Evolutionary conservation across 2,329 filamentous ascomycete species (phyloP), one percentile per base, ranked within the genome.

Genomic region (Aspergillus transmontanensis): DNA sequence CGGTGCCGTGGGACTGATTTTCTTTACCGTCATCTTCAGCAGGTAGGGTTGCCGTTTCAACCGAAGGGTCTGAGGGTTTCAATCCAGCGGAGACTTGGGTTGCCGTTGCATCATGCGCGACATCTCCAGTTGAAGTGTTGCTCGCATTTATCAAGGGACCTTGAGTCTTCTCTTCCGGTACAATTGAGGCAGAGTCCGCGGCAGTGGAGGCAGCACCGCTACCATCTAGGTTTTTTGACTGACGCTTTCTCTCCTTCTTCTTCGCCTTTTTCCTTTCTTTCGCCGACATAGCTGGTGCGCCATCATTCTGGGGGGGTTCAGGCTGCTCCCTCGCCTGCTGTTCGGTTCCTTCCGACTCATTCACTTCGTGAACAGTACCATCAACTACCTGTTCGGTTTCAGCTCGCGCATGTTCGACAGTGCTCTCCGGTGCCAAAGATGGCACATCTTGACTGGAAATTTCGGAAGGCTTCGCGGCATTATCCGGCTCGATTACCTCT

Each of bases 261-360:
- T 84, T 84, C 12, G 75, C 80, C 66, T 83, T 85, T 69, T 81
- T 79, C 64, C 79, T 82, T 61, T 72, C 71, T 57, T 80, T 75
- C 43, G 75, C 66, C 9, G 76, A 72, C 66, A 74, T 75, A 64
- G 69, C 72, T 30, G 72, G 71, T 39, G 57, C n/a, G 21, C 6
- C 14, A 4, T 75, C 70, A 16, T 65, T 59, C 48, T 72, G 69
- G 3, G 64, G 57, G 23, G 67, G 63, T 21, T 68, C 55, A 7
- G 60, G 54, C 10, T 66, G 59, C n/a, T 28, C 26, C 41, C 14
- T 12, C 14, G 51, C 57, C 34, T 65, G 56, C n/a, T 34, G 30
- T 34, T 21, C 11, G 21, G 7, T 56, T 57, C 61, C 58, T 14
- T 64, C 60, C 12, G 59, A 19, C 53, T 68, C 55, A 23, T 64